Conservation (phyloP, 768 basidiomycete species). For the Trametes maxima region DNA sequence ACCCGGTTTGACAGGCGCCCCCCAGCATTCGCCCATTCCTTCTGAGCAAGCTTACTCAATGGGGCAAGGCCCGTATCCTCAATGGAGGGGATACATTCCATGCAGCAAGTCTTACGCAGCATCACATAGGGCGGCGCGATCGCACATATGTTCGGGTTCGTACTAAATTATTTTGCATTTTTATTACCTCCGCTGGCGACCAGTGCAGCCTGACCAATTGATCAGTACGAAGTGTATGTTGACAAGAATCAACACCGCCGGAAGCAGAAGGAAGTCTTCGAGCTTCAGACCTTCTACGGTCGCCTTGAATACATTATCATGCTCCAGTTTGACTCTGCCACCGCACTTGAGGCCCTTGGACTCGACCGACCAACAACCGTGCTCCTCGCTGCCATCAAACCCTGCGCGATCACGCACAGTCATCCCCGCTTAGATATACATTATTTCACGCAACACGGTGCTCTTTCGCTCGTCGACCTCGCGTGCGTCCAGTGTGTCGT, state of each 20-base stretch:
- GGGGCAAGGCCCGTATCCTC: constrained; percentile 29
- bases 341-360: neutral
- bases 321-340: constrained; percentile 16
- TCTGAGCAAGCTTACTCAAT: constrained; percentile 18
- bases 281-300: constrained; percentile 34
- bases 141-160: neutral
- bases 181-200: neutral
- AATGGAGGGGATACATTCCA: constrained; percentile 36
- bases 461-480: neutral
- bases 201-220: neutral
- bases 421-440: neutral
- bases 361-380: neutral
- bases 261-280: neutral
- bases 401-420: neutral
- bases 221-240: constrained; percentile 37
- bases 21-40: neutral
- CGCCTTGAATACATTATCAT: constrained; percentile 37
- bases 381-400: neutral
- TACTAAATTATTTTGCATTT: neutral
- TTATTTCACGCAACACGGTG: neutral
- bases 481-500: neutral
- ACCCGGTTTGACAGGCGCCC: neutral
- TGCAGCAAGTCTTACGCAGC: neutral
- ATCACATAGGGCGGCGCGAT: neutral
- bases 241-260: constrained; percentile 30